These are phyloP conservation scores for Leishmania arabica DNA, from an alignment of 208 protist genomes.

Conservation along the genomic window DNA sequence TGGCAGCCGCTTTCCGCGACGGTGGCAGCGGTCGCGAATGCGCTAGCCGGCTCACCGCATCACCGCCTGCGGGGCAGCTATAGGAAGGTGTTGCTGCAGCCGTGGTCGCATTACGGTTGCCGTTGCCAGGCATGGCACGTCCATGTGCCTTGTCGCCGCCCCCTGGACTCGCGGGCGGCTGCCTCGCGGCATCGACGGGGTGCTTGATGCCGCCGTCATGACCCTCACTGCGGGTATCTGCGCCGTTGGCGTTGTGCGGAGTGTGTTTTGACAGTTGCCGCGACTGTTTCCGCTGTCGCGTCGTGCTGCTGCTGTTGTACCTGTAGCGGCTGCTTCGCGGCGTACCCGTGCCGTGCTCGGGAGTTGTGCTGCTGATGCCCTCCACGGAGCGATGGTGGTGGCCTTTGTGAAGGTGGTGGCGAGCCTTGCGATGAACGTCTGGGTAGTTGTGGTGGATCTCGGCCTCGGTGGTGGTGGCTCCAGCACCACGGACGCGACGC, in stretches of 20 bases:
- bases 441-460: not conserved
- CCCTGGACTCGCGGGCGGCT: not conserved
- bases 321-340: slow-evolving; percentile 39
- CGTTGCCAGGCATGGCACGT: not conserved
- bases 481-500: slow-evolving; percentile 8
- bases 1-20: not conserved
- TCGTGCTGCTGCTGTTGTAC: slow-evolving; percentile 14
- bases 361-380: slow-evolving; percentile 39
- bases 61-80: too few relatives aligned
- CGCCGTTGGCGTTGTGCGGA: not conserved
- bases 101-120: not conserved
- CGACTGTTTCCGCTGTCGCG: not conserved
- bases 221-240: not conserved
- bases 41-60: not conserved
- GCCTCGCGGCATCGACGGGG: not conserved
- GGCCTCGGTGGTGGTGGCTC: not conserved
- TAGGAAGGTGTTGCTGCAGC: not conserved
- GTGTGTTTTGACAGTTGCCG: slow-evolving; percentile 4
- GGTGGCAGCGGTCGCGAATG: not conserved
- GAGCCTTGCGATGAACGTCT: not conserved
- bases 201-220: not conserved
- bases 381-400: slow-evolving; percentile 16
- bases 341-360: slow-evolving; percentile 40
- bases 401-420: slow-evolving; percentile 4
- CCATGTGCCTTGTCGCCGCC: not conserved